phyloP scores from a whole-genome alignment of 2,329 filamentous ascomycete genomes.

The Iodosphaeria phyllophila region DNA sequence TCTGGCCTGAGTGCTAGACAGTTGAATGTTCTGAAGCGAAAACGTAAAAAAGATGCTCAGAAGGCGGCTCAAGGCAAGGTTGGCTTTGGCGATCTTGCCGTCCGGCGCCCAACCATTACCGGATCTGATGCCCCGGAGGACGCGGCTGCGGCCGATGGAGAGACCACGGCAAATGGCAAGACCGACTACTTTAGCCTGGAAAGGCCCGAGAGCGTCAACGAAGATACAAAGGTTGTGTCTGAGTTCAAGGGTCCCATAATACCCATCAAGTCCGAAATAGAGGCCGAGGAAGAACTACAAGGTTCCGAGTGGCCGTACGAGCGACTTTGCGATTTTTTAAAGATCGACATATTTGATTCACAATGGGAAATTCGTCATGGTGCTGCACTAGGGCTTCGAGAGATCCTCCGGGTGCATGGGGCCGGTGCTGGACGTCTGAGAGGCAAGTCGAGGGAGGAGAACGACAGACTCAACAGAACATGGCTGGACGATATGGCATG shows the following conservation, averaged over 20 bases:
- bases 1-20: slow-evolving; percentile 74
- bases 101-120: slow-evolving; percentile 40
- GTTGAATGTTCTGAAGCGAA: slow-evolving; percentile 84
- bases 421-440: slow-evolving; percentile 63
- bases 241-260: slow-evolving; percentile 80
- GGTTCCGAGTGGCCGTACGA: slow-evolving; percentile 89
- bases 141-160: slow-evolving; percentile 28
- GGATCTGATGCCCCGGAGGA: slow-evolving; percentile 46
- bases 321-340: slow-evolving; percentile 81
- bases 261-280: slow-evolving; percentile 71
- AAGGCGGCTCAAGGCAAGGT: slow-evolving; percentile 74
- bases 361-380: slow-evolving; percentile 94
- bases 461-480: slow-evolving; percentile 58
- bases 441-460: slow-evolving; percentile 53
- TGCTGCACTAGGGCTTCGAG: slow-evolving; percentile 83
- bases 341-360: slow-evolving; percentile 80
- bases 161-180: slow-evolving; percentile 42
- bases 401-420: slow-evolving; percentile 84
- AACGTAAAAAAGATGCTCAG: slow-evolving; percentile 78
- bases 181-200: slow-evolving; percentile 86
- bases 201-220: slow-evolving; percentile 57
- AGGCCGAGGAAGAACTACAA: slow-evolving; percentile 57
- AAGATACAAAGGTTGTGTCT: slow-evolving; percentile 80
- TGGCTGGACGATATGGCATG: slow-evolving; percentile 96
- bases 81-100: slow-evolving; percentile 71